A percentile compares a stretch with the other conserved stretches of the same genome.
phyloP scores from a whole-genome alignment of 192 early-diverging fungal genomes.

The Backusella mclennaniae region DNA sequence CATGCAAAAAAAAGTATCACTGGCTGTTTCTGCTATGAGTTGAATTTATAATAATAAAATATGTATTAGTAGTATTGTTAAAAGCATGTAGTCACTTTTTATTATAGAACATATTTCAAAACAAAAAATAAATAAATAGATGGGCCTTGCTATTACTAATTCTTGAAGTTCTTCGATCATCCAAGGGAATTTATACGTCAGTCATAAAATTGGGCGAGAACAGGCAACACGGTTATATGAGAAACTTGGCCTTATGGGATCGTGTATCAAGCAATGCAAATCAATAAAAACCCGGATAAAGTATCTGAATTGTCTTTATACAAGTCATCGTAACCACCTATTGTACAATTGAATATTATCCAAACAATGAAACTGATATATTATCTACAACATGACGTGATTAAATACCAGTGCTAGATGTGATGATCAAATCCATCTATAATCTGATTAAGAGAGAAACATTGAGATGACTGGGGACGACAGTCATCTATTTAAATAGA shows the following conservation, averaged over 20 bases:
- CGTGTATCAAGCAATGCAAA: not conserved
- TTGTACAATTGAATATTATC: not conserved
- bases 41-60: not conserved
- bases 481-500: not conserved
- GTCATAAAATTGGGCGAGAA: not conserved
- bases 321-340: not conserved
- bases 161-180: not conserved
- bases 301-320: not conserved
- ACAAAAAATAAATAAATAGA: not conserved
- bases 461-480: not conserved
- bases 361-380: not conserved
- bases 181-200: not conserved
- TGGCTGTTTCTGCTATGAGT: not conserved
- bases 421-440: not conserved
- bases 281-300: not conserved
- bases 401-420: not conserved
- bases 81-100: not conserved
- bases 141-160: not conserved
- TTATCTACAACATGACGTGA: not conserved
- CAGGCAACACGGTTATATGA: not conserved
- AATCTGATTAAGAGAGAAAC: not conserved
- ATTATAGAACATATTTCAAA: not conserved
- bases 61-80: not conserved
- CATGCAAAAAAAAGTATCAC: not conserved
- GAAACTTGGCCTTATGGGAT: not conserved